Conservation (phyloP, 2,329 filamentous ascomycete genomes). For the Atkinsonella hypoxylon region DNA sequence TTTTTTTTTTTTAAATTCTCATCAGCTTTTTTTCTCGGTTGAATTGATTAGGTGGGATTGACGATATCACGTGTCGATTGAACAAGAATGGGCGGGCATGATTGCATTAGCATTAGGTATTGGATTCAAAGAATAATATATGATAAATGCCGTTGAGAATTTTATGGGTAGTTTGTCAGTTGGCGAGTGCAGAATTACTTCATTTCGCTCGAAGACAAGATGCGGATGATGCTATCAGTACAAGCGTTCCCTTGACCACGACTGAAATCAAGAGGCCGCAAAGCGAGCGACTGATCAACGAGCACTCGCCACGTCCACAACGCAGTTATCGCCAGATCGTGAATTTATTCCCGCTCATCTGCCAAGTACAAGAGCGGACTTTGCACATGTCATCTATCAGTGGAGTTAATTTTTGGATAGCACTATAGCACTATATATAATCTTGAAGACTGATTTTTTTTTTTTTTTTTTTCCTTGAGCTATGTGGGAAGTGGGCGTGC, state of each 20-base stretch:
- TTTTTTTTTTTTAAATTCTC: neutral
- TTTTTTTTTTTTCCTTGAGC: no score
- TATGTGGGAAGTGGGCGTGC: constrained; percentile 23
- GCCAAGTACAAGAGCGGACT: constrained; percentile 21
- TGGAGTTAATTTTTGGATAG: constrained; percentile 22
- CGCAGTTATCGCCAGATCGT: constrained; percentile 24
- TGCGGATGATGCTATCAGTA: no score
- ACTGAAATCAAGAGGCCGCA: no score
- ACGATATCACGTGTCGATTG: neutral
- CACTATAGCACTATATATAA: no score
- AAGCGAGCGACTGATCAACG: constrained; percentile 8
- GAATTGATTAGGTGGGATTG: neutral
- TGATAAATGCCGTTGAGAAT: neutral
- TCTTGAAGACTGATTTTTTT: constrained; percentile 28
- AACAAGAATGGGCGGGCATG: neutral
- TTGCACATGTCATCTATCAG: constrained; percentile 20
- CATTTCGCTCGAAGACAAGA: no score
- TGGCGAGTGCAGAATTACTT: neutral
- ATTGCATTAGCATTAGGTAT: neutral
- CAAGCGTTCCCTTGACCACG: no score
- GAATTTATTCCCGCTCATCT: constrained; percentile 18
- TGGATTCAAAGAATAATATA: constrained; percentile 3
- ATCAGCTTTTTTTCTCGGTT: neutral
- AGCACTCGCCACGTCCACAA: constrained; percentile 22
- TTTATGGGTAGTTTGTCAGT: neutral